A percentile compares a stretch with the other conserved stretches of the same genome.
Evolutionary conservation across 2,329 filamentous ascomycete genomes (phyloP).

Genomic region (Davidsoniella virescens): DNA sequence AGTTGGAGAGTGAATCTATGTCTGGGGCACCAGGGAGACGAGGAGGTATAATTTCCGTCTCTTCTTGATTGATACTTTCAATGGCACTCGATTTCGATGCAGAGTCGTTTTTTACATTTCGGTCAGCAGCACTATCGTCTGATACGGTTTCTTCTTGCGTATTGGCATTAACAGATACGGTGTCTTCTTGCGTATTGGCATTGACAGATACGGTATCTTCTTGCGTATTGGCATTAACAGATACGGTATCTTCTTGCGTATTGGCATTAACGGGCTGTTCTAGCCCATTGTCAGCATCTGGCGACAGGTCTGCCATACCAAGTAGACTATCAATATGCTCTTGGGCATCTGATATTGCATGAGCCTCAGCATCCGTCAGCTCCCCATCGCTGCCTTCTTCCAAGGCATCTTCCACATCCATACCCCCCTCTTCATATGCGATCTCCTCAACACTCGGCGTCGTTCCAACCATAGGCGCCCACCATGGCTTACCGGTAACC

Average conservation of each 20-base stretch:
- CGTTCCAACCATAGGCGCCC: conserved; percentile 27
- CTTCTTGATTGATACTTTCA: conserved; percentile 7
- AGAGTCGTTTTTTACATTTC: not conserved
- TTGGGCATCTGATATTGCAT: not conserved
- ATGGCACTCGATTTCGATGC: not conserved
- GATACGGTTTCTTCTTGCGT: no score
- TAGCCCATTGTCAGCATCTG: no score
- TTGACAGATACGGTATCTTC: no score
- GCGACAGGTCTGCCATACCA: no score
- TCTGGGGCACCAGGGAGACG: conserved; percentile 12
- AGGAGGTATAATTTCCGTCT: not conserved
- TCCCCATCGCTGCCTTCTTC: no score
- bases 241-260: no score
- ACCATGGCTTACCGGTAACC: conserved; percentile 35
- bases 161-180: no score
- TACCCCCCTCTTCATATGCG: not conserved
- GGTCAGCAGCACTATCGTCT: not conserved
- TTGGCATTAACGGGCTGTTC: no score
- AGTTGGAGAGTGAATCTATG: conserved; percentile 1
- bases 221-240: no score
- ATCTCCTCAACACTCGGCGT: not conserved
- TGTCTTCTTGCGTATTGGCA: no score
- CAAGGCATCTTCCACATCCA: not conserved
- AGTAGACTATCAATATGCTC: no score
- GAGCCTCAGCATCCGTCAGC: not conserved